Evolutionary conservation across 495 filamentous ascomycete species (phyloP).

Genomic region (Xylaria venustula): DNA sequence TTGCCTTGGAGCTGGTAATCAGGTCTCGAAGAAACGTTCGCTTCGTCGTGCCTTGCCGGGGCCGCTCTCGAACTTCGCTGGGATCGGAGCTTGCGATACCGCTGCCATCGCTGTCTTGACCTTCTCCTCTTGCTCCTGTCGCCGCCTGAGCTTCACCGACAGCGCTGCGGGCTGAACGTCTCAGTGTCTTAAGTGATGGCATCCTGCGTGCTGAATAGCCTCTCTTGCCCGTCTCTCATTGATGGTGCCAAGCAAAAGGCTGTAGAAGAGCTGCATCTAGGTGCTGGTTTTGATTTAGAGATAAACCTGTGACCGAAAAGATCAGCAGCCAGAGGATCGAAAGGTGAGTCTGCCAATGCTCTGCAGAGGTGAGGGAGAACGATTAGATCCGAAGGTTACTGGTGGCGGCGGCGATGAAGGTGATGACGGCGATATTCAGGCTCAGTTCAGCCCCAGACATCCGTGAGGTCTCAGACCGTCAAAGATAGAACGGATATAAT

Average conservation of each 20-base stretch:
- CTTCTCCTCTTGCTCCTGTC: slow-evolving; percentile 7
- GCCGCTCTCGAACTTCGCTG: background rate
- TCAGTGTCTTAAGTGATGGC: slow-evolving; percentile 23
- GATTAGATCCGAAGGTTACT: background rate
- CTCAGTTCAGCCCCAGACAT: background rate
- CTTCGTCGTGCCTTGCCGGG: slow-evolving; percentile 7
- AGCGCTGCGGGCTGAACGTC: slow-evolving; percentile 22
- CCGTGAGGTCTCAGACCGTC: background rate
- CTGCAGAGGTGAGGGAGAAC: background rate
- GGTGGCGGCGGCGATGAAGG: background rate
- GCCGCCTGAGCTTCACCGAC: slow-evolving; percentile 23
- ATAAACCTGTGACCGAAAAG: background rate
- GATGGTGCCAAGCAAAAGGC: slow-evolving; percentile 17
- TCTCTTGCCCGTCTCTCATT: slow-evolving; percentile 8
- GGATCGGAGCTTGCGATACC: background rate
- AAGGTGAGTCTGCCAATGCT: background rate
- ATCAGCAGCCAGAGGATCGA: background rate
- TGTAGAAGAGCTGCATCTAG: slow-evolving; percentile 17
- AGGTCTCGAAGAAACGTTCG: slow-evolving; percentile 11
- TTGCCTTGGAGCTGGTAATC: slow-evolving; percentile 11
- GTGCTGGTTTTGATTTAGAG: background rate
- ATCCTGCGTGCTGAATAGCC: slow-evolving; percentile 16
- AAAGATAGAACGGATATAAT: background rate
- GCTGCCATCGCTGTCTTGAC: background rate
- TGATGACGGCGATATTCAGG: background rate